These are phyloP conservation scores for Ocimum tenuiflorum DNA, from an alignment of 257 asterid genomes.

Conservation along the genomic window DNA sequence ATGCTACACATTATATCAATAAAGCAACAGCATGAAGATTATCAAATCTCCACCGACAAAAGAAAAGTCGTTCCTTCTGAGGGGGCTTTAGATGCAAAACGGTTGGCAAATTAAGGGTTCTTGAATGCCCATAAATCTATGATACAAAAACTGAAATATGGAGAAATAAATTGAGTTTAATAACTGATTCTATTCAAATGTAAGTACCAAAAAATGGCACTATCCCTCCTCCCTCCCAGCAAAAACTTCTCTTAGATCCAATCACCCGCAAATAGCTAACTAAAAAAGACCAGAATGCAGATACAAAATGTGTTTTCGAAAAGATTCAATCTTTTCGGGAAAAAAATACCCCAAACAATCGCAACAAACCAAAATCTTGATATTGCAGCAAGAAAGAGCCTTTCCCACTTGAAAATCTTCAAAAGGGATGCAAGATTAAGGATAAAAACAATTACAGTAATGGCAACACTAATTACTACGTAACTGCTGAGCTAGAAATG, in stretches of 20 bases:
- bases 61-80: constrained; percentile 2
- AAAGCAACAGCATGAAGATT: constrained; percentile 2
- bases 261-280: constrained; percentile 18
- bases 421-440: background rate
- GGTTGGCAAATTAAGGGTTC: constrained; percentile 7
- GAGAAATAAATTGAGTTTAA: constrained; percentile 1
- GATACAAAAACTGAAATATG: background rate
- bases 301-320: constrained; percentile 20
- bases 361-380: constrained; percentile 11
- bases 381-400: constrained; percentile 16
- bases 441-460: background rate
- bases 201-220: background rate
- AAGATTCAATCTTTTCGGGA: constrained; percentile 32
- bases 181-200: background rate
- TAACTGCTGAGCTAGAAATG: constrained; percentile 15
- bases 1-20: background rate
- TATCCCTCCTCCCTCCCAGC: constrained; percentile 17
- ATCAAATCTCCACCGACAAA: constrained; percentile 34
- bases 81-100: constrained; percentile 15
- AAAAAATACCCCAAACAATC: background rate
- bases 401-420: background rate
- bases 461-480: background rate
- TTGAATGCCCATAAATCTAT: constrained; percentile 28
- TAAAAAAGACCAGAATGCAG: background rate
- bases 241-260: constrained; percentile 25